Evolutionary conservation across 164 flowering plant species (phyloP), one percentile per base, ranked within the genome.

Genomic region (Vitis labrusca): DNA sequence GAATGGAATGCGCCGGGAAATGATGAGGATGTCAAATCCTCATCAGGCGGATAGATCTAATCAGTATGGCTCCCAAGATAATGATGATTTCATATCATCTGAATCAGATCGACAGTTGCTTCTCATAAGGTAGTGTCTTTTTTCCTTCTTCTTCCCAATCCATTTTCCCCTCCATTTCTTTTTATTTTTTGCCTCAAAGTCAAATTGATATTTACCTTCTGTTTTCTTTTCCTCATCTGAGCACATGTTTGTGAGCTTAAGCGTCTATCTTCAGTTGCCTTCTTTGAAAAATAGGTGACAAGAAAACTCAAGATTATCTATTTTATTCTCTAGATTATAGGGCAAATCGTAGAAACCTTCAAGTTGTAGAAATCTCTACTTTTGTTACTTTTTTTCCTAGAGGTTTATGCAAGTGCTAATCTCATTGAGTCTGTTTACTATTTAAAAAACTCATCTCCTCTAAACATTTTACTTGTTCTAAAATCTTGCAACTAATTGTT

Each of bases 61-160:
- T 71, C 83, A 77, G 37, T 88, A 86, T 29, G 19, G 11, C 48
- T 76, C 79, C 30, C 77, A 76, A 66, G 82, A 82, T 29, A 82
- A 86, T 77, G 94, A 91, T 77, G 93, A 88, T 73, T 88, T 86
- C 76, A 88, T 93, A 59, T 72, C 86, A 70, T 93, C 97, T 61
- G 97, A 93, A 76, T 86, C 98, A 47, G 98, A 93, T 67, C 80
- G 88, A 71, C 98, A 93, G 74, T 11, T 84, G 81, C 95, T 91
- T 76, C 87, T 93, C 9, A 85, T 93, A 50, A 90, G 78, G 98
- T 93, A 88, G 5, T n/a, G 16, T 66, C 23, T 64, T 19, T 2
- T 61, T 62, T 9, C 49, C 54, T 15, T 62, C 49, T 29, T 64
- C 15, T 57, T 29, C 11, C 15, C 53, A 3, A 37, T 3, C 44